A percentile compares a stretch with the other conserved stretches of the same genome.
Evolutionary conservation across 805 yeast species (phyloP).

Genomic region (Hanseniaspora jakobsenii): DNA sequence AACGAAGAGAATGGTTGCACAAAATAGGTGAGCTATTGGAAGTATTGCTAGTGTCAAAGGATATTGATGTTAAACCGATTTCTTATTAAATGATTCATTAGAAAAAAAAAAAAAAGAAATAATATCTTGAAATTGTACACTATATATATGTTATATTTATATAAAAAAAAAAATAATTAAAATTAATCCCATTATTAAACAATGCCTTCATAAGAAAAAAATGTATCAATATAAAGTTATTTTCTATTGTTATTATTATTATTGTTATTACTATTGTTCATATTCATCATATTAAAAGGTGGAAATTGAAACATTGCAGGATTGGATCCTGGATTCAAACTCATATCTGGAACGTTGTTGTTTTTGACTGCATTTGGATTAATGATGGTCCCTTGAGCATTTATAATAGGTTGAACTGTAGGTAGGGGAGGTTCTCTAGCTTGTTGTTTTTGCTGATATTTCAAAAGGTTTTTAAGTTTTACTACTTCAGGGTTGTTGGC

Average conservation of each 20-base stretch:
- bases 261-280: conserved; percentile 1
- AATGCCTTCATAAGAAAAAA: too few relatives aligned
- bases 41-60: background rate
- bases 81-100: background rate
- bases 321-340: background rate
- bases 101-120: background rate
- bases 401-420: conserved; percentile 3
- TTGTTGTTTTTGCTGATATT: conserved; percentile 15
- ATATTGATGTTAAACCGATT: conserved; percentile 2
- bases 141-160: too few relatives aligned
- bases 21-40: conserved; percentile 9
- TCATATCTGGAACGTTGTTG: background rate
- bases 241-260: background rate
- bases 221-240: background rate
- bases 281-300: conserved; percentile 14
- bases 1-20: conserved; percentile 9
- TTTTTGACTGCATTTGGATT: conserved; percentile 10
- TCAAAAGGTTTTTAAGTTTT: conserved; percentile 11
- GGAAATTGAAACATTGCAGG: conserved; percentile 11
- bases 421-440: conserved; percentile 16
- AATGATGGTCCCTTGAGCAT: conserved; percentile 11
- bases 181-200: too few relatives aligned
- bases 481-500: conserved; percentile 11
- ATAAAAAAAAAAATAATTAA: background rate
- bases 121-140: too few relatives aligned